A percentile compares a stretch with the other conserved stretches of the same genome.
These are phyloP conservation scores for Mortierella sp. DNA, from an alignment of 371 early-diverging fungal genomes.

Conservation along the genomic window DNA sequence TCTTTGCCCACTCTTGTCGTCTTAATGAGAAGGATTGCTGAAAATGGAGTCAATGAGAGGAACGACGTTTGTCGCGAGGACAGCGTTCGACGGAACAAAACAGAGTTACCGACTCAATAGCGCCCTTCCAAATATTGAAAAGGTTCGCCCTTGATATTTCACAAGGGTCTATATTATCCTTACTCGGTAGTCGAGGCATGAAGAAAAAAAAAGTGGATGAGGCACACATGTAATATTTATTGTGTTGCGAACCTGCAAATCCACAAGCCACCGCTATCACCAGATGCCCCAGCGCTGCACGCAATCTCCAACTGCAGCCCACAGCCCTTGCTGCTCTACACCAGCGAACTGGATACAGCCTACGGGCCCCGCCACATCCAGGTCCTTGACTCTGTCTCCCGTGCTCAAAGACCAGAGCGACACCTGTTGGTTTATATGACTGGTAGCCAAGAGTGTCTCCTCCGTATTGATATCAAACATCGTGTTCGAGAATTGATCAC, in stretches of 20 bases:
- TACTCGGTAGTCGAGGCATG: slow-evolving; percentile 54
- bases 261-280: not conserved
- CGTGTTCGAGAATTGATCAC: slow-evolving; percentile 26
- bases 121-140: slow-evolving; percentile 47
- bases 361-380: slow-evolving; percentile 18
- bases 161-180: slow-evolving; percentile 52
- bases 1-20: slow-evolving; percentile 9
- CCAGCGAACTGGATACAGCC: slow-evolving; percentile 20
- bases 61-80: slow-evolving; percentile 1
- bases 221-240: no score
- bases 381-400: slow-evolving; percentile 33
- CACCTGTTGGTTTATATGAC: slow-evolving; percentile 15
- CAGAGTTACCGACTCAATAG: slow-evolving; percentile 27
- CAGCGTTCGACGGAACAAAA: slow-evolving; percentile 26
- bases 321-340: slow-evolving; percentile 22
- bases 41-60: not conserved
- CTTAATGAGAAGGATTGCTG: not conserved
- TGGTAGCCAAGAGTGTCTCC: slow-evolving; percentile 35
- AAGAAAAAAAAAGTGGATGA: slow-evolving; percentile 15
- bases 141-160: slow-evolving; percentile 35
- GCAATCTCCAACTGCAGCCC: slow-evolving; percentile 23
- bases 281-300: slow-evolving; percentile 36
- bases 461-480: slow-evolving; percentile 30
- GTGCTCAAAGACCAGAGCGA: slow-evolving; percentile 47
- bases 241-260: no score